These are phyloP conservation scores for Leccinum subatratum DNA, from an alignment of 1,284 basidiomycete genomes.

Conservation along the genomic window DNA sequence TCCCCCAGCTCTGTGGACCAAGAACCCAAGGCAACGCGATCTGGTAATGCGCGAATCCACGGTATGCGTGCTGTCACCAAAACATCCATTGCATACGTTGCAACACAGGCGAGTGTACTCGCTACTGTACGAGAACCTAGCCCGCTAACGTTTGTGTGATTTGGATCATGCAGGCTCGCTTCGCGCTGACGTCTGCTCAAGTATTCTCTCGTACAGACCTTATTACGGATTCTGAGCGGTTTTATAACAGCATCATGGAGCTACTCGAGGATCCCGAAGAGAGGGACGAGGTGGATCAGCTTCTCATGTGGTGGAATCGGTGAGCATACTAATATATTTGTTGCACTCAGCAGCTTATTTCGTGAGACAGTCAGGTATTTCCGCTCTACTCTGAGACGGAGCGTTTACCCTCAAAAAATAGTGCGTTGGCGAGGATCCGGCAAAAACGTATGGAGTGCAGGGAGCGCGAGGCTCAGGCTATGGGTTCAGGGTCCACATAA, in stretches of 20 bases:
- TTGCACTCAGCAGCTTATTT: too few relatives aligned
- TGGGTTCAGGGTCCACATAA: too few relatives aligned
- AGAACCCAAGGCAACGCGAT: neutral
- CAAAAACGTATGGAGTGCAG: too few relatives aligned
- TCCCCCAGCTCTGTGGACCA: neutral
- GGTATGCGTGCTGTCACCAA: neutral
- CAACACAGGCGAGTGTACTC: neutral
- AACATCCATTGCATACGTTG: neutral
- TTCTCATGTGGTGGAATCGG: neutral
- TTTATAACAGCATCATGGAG: neutral
- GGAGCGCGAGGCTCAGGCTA: too few relatives aligned
- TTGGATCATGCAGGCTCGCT: neutral
- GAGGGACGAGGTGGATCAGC: neutral
- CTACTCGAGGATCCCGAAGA: neutral
- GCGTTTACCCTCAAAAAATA: too few relatives aligned
- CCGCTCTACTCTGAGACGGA: too few relatives aligned
- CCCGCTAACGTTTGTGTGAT: neutral
- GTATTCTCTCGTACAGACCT: neutral
- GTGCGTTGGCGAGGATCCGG: too few relatives aligned
- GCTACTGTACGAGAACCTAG: neutral
- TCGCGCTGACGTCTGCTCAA: neutral
- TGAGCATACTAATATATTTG: neutral
- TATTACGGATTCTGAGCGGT: neutral
- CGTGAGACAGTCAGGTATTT: too few relatives aligned
- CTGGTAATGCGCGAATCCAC: neutral